Conservation (phyloP, 306 rosid genomes). For the Malus asiatica region DNA sequence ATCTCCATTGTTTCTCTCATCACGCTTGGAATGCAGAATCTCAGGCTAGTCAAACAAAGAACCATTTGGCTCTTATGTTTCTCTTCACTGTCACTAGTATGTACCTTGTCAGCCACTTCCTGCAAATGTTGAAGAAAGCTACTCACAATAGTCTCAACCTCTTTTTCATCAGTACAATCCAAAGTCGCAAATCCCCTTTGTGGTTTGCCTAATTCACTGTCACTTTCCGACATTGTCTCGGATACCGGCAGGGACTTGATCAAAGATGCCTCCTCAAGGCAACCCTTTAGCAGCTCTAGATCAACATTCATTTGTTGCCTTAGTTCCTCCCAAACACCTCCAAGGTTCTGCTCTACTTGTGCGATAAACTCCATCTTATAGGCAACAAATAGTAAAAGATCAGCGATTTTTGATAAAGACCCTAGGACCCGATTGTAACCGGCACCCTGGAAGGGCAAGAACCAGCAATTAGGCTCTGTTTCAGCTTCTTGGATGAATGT, state of each 20-base stretch:
- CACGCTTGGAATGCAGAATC: constrained; percentile 52
- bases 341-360: constrained; percentile 18
- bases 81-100: constrained; percentile 35
- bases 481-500: constrained; percentile 51
- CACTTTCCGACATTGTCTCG: constrained; percentile 26
- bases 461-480: constrained; percentile 76
- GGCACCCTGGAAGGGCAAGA: constrained; percentile 48
- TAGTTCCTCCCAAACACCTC: constrained; percentile 10
- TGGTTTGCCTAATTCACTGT: constrained; percentile 37
- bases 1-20: constrained; percentile 49
- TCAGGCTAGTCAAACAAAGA: constrained; percentile 49
- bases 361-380: constrained; percentile 39
- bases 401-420: constrained; percentile 42
- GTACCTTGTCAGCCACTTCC: constrained; percentile 30
- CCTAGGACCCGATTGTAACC: constrained; percentile 41
- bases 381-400: constrained; percentile 27
- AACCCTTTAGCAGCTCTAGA: constrained; percentile 31
- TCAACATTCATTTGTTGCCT: constrained; percentile 29
- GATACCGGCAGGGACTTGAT: constrained; percentile 23
- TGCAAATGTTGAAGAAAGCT: constrained; percentile 41
- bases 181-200: constrained; percentile 19
- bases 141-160: constrained; percentile 28
- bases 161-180: constrained; percentile 24
- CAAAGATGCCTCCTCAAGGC: constrained; percentile 27
- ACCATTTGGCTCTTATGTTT: constrained; percentile 34